Conservation (phyloP, 768 basidiomycete genomes). For the Hortiboletus flavorubellus region DNA sequence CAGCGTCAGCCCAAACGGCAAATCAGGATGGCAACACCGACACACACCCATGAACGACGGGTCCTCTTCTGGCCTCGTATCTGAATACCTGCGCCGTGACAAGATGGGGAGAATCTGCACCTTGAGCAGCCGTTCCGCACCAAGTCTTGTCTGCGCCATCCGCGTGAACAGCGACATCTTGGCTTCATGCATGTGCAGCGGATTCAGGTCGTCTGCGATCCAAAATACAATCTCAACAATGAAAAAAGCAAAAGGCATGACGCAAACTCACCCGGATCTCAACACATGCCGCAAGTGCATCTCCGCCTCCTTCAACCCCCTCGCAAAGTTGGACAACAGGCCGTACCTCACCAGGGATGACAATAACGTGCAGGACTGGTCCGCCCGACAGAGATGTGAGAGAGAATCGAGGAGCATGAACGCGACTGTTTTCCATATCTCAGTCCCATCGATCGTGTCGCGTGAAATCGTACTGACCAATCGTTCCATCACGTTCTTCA, state of each 20-base stretch:
- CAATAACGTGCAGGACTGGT: slow-evolving; percentile 65
- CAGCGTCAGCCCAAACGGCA: not conserved
- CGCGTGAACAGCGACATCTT: slow-evolving; percentile 89
- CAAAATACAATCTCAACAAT: not conserved
- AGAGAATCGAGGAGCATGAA: slow-evolving; percentile 87
- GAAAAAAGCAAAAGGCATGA: not conserved
- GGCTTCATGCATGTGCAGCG: slow-evolving; percentile 91
- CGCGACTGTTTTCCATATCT: slow-evolving; percentile 96
- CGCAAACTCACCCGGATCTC: slow-evolving; percentile 73
- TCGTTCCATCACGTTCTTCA: slow-evolving; percentile 70
- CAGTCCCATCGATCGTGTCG: slow-evolving; percentile 93
- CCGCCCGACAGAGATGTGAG: slow-evolving; percentile 63
- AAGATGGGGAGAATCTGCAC: slow-evolving; percentile 74
- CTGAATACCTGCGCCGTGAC: slow-evolving; percentile 83
- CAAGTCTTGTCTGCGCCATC: slow-evolving; percentile 73
- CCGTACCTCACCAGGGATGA: slow-evolving; percentile 66
- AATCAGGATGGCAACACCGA: not conserved
- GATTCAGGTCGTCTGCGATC: slow-evolving; percentile 75
- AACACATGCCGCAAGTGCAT: slow-evolving; percentile 67
- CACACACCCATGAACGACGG: slow-evolving; percentile 74
- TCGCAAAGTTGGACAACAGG: slow-evolving; percentile 76
- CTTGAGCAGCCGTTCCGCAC: slow-evolving; percentile 83
- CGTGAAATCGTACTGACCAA: slow-evolving; percentile 70
- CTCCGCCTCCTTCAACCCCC: slow-evolving; percentile 82
- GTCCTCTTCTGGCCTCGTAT: slow-evolving; percentile 73